These are phyloP conservation scores for Aspergillus ruber DNA, from an alignment of 2,329 filamentous ascomycete species.

Conservation along the genomic window DNA sequence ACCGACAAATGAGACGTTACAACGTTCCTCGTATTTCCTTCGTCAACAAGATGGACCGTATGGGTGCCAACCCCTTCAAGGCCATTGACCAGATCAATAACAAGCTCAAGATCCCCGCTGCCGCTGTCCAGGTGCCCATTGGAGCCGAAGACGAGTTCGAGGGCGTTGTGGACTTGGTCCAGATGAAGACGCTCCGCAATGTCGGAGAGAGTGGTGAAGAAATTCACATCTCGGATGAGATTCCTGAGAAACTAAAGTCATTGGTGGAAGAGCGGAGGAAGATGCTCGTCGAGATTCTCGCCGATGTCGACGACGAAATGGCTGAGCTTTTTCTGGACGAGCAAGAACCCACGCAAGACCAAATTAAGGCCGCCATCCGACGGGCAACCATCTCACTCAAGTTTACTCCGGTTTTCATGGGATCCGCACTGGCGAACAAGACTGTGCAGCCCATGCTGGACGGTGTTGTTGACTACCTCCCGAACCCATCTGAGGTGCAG, in stretches of 20 bases:
- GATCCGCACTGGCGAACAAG: constrained; percentile 90
- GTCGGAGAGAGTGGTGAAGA: constrained; percentile 75
- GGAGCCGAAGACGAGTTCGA: constrained; percentile 85
- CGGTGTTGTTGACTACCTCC: constrained; percentile 90
- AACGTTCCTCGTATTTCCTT: constrained; percentile 93
- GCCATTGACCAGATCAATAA: constrained; percentile 95
- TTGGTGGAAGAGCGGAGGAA: constrained; percentile 75
- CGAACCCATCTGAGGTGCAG: constrained; percentile 81
- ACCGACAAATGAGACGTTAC: constrained; percentile 97
- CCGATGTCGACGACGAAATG: constrained; percentile 96
- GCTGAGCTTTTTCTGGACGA: constrained; percentile 93
- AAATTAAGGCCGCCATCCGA: constrained; percentile 90
- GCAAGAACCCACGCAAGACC: constrained; percentile 65
- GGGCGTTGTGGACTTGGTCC: constrained; percentile 85
- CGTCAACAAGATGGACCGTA: constrained; percentile 99
- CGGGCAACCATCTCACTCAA: constrained; percentile 81
- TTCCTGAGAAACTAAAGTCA: constrained; percentile 72
- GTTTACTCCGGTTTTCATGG: constrained; percentile 95
- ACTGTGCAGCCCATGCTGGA: constrained; percentile 94
- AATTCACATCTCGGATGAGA: constrained; percentile 68
- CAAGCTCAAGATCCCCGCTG: constrained; percentile 88
- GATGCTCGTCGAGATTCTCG: constrained; percentile 85
- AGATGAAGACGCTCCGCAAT: constrained; percentile 91
- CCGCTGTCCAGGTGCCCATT: constrained; percentile 90
- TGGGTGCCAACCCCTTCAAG: constrained; percentile 97